These are phyloP conservation scores for Backusella tuberculispora DNA, from an alignment of 192 early-diverging fungal species.

Conservation along the genomic window DNA sequence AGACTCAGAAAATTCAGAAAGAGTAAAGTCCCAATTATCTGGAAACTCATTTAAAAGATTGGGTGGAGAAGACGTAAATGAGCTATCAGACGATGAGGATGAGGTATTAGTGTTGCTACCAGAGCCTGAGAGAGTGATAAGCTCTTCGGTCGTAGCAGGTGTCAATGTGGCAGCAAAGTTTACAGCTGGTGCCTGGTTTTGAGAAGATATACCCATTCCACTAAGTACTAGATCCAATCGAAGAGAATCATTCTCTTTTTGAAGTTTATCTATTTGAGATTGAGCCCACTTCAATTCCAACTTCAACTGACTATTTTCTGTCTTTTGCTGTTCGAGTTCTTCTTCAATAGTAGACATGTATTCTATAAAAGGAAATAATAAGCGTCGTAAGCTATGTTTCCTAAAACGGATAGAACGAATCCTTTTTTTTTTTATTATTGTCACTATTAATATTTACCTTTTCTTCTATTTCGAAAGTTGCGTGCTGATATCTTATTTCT, in stretches of 20 bases:
- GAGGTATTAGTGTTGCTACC: background rate
- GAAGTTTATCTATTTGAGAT: conserved; percentile 24
- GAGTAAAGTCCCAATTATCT: conserved; percentile 19
- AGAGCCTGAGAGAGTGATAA: background rate
- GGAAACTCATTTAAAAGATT: conserved; percentile 6
- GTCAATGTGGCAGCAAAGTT: background rate
- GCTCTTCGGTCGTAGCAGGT: background rate
- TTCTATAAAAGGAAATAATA: conserved; percentile 34
- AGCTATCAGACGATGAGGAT: conserved; percentile 13
- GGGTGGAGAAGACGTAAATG: conserved; percentile 6
- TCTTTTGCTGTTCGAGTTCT: conserved; percentile 25
- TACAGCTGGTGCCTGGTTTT: background rate
- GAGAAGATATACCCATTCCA: conserved; percentile 6
- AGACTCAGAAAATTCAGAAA: background rate
- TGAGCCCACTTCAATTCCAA: conserved; percentile 33
- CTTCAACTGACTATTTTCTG: conserved; percentile 33
- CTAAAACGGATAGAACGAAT: conserved; percentile 1
- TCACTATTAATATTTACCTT: conserved; percentile 42
- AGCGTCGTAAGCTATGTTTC: conserved; percentile 19
- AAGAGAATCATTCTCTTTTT: conserved; percentile 37
- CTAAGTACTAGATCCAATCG: conserved; percentile 26
- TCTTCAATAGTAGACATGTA: conserved; percentile 35
- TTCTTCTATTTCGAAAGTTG: conserved; percentile 73
- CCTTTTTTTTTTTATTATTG: background rate
- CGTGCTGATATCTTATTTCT: conserved; percentile 79